Evolutionary conservation across 2,329 filamentous ascomycete species (phyloP), one percentile per base, ranked within the genome.

Genomic region (Aspergillus oerlinghausenensis): DNA sequence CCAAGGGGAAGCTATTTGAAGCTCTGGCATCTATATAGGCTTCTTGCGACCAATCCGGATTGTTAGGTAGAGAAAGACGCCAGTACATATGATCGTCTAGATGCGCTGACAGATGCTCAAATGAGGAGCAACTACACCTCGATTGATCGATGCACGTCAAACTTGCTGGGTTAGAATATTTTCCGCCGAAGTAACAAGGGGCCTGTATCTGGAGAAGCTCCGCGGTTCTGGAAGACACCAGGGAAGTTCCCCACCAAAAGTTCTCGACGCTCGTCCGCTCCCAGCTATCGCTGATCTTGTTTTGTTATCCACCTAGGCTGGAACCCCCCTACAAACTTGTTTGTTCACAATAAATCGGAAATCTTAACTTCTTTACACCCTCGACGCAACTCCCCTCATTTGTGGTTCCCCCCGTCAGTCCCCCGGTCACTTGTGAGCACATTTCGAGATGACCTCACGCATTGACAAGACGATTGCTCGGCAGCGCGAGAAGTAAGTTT

Each of bases 391-490:
- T 21, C 26, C 43, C 51, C 14, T 21, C 40, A 32, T 38, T 29
- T 28, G 19, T 54, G 35, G 42, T 43, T 7, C 11, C 53, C 19
- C 29, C 25, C 40, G 14, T 26, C 50, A 49, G 52, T 51, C 54
- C 43, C 38, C 38, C 38, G 10, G 35, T 40, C 26, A 28, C 51
- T 32, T 54, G 51, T 32, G 17, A 9, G n/a, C n/a, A 50, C 35
- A 51, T 43, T 43, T 5, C 52, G 67, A 54, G 48, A 76, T 76
- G 75, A 75, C 74, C 50, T 76, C 75, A 51, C 69, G 69, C 21
- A 88, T 89, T 55, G 84, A 88, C 60, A 89, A 88, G 75, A 88
- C 87, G 48, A 85, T 89, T 65, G 83, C 84, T 60, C 82, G 87
- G 55, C 87, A 97, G 73, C 89, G 93, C 77, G 82, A 89, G 75